Base-by-base conservation (phyloP, 2,329 filamentous ascomycete species). In the Thelonectria blattea region DNA sequence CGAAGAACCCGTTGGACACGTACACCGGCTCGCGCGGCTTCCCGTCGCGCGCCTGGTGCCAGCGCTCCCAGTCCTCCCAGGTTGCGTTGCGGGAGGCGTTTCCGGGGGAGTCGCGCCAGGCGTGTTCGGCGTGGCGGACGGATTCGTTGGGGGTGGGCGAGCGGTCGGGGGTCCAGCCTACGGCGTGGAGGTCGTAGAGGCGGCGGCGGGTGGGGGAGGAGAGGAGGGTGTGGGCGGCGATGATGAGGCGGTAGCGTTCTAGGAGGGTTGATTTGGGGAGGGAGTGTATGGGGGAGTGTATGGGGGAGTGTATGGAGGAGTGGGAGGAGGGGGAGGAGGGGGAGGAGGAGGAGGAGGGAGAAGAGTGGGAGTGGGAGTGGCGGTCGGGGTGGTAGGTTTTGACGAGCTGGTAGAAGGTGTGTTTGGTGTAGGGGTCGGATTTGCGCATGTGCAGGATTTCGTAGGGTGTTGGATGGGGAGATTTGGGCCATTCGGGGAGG, bases 21-120 rank as follows among this genome's bases (percentile, higher is more conserved):
- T 88, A 91, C 53, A 88, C 68, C 0, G 84, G 84, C 64, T 82
- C 77, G 65, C 76, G 79, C 64, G 74, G 74, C 71, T 70, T 71
- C 67, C 81, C 79, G 50, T 81, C 75, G 71, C 80, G 73, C 74
- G 81, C 75, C 34, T 86, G 81, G 68, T 91, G 85, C 88, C 90
- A 96, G 46, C 83, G 83, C 78, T 97, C 92, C 93, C 93, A 97
- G 74, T 99, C 95, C 74, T 99, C 95, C 95, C 95, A 99, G 0
- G 95, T 98, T 1, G 92, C 95, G 74, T 98, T 98, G 68, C 78
- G 77, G 52, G 82, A 83, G 12, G 85, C 75, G 56, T 76, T 83
- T 22, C 79, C 80, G 0, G 80, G 78, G 34, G 73, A 72, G 14
- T 78, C 68, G 37, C 83, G 80, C 85, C 85, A 88, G 5, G 75